Base-by-base conservation (phyloP, 768 basidiomycete species). In the Tricholoma hemisulphureum region DNA sequence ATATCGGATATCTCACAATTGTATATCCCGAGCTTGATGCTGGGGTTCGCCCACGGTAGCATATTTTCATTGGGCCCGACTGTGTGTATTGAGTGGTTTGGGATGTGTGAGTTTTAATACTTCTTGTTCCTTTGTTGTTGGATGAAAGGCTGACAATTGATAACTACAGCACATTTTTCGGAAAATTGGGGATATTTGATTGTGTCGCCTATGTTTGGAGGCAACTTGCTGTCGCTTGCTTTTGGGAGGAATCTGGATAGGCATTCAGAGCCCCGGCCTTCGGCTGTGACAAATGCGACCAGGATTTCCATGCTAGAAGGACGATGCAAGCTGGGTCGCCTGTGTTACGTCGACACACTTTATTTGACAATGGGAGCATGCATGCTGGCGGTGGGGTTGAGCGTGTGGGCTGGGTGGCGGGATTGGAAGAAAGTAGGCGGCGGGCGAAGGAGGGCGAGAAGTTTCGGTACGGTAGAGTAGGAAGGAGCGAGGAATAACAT, bases 21-120 rank as follows among this genome's bases (percentile, higher is more conserved):
- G 2, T 95, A 93, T 91, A 76, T 82, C 10, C 81, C 84, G 2
- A 72, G 70, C 58, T 58, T 60, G 2, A 61, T 77, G 20, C 71
- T 91, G 0, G 91, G 89, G 0, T 68, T 88, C 5, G 84, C 86
- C 0, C 89, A 94, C 63, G 93, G 93, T 3, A 80, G 83, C 50
- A 71, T 75, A 54, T 93, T 91, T 67, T 89, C 88, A 2, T 74
- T 89, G 41, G 79, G 83, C 65, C 90, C 91, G 0, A 85, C 87
- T n/a, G 78, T 95, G 28, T 79, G 83, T 52, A 79, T 95, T 23
- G 94, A 95, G 63, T 94, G 91, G 91, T 95, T 95, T 63, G 93
- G 93, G 6, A 77, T 95, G 65, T 76, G 91, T 91, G 64, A 65
- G 89, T 84, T 2, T 45, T 41, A 2, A 26, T 24, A 5, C n/a